Base-by-base conservation (phyloP, 1,284 basidiomycete species). In the Ganoderma meredithae region DNA sequence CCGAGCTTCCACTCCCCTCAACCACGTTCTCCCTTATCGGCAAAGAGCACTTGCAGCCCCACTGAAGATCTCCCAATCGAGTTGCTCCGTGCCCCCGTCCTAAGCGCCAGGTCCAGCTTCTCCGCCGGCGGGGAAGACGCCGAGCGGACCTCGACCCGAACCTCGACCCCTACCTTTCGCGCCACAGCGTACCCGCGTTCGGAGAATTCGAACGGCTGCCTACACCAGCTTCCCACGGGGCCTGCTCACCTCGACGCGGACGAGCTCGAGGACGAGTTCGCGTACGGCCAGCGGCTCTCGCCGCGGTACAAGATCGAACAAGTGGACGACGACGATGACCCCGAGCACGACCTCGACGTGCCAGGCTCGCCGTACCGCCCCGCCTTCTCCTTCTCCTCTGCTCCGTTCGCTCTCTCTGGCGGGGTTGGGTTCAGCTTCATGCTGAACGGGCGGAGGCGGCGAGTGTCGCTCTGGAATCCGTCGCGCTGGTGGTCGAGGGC, bases 221-320 rank as follows among this genome's bases (percentile, higher is more conserved):
- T 59, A 27, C 62, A 64, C 36, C 62, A 63, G 12, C 62, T 67
- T 13, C 66, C 62, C n/a, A 64, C 59, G 2, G 67, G 67, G n/a
- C 67, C 67, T 25, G 64, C 64, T 13, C 66, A 66, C 41, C 22
- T 62, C 53, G 69, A 63, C 12, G 69, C 47, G 56, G 60, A 68
- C 59, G 69, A 71, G 55, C 65, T 63, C n/a, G 65, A 71, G 52
- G 65, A 70, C 63, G 71, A 70, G 61, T 72, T 72, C 61, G 69
- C 69, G 65, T 66, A 68, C 44, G 71, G 66, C 36, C 63, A 60
- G 44, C 71, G 64, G 19, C 65, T 60, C n/a, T 69, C 68, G 43
- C 53, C 65, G 63, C 71, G 69, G 36, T 64, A 59, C 31, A 68
- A 69, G 63, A 61, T 68, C 61, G 67, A 66, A 36, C 60, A 63